These are phyloP conservation scores for Zasmidium cellare DNA, from an alignment of 2,329 filamentous ascomycete species.

Conservation along the genomic window DNA sequence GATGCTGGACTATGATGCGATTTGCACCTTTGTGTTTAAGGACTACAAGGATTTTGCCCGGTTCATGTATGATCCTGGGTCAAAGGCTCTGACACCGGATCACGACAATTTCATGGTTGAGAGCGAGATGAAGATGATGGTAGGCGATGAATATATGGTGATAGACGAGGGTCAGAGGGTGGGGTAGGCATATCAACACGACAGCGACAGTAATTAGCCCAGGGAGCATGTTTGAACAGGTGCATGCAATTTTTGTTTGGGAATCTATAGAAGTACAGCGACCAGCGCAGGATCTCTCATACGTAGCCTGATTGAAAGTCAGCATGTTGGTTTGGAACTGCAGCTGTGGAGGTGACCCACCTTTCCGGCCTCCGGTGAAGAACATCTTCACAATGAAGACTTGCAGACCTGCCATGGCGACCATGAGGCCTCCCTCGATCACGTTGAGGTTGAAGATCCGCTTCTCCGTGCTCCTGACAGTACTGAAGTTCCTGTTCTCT, in stretches of 20 bases:
- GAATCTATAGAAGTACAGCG: conserved; percentile 9
- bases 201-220: conserved; percentile 2
- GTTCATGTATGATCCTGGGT: conserved; percentile 49
- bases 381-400: conserved; percentile 98
- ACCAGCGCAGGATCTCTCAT: conserved; percentile 10
- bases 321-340: background rate
- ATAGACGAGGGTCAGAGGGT: conserved; percentile 28
- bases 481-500: conserved; percentile 98
- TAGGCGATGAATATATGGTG: conserved; percentile 44
- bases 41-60: conserved; percentile 47
- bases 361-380: conserved; percentile 81
- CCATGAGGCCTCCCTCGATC: conserved; percentile 86
- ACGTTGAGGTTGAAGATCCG: conserved; percentile 97
- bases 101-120: conserved; percentile 40
- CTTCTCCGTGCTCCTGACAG: conserved; percentile 90
- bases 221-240: background rate
- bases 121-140: conserved; percentile 45
- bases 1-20: conserved; percentile 48
- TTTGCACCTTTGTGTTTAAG: conserved; percentile 50
- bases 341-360: background rate
- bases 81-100: conserved; percentile 40
- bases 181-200: conserved; percentile 37
- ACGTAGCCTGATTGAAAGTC: conserved; percentile 20
- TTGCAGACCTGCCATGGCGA: conserved; percentile 93
- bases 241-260: background rate